Conservation (phyloP, 331 rosid species). For the Arachis monticola region DNA sequence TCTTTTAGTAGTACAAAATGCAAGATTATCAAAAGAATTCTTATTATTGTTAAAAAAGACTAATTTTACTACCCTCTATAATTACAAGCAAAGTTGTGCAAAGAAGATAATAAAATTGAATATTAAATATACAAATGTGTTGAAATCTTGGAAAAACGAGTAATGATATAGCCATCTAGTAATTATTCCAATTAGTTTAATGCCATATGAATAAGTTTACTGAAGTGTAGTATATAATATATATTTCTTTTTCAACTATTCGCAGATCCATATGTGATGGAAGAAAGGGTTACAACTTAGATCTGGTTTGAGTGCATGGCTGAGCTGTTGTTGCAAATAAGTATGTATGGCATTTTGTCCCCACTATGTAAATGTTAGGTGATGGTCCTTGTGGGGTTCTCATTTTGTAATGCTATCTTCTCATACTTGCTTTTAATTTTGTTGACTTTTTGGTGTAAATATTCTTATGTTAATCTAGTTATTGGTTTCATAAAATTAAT, state of each 20-base stretch:
- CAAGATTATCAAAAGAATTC: too few species aligned
- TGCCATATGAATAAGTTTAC: slow-evolving; percentile 47
- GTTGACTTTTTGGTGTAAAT: slow-evolving; percentile 37
- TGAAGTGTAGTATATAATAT: slow-evolving; percentile 19
- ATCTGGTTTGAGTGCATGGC: slow-evolving; percentile 42
- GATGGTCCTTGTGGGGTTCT: slow-evolving; percentile 48
- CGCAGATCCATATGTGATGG: slow-evolving; percentile 52
- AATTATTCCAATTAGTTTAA: neutral
- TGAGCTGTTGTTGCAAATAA: slow-evolving; percentile 54
- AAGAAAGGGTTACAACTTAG: slow-evolving; percentile 37
- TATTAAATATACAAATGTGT: too few species aligned
- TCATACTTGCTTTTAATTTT: slow-evolving; percentile 30
- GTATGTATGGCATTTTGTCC: slow-evolving; percentile 44
- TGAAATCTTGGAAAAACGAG: too few species aligned
- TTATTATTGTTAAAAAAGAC: too few species aligned
- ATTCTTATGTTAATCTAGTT: slow-evolving; percentile 37
- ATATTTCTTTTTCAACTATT: slow-evolving; percentile 31
- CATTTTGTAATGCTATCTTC: slow-evolving; percentile 45
- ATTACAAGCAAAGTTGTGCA: too few species aligned
- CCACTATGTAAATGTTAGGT: slow-evolving; percentile 44
- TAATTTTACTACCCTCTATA: too few species aligned
- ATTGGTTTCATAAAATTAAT: slow-evolving; percentile 13
- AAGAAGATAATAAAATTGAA: too few species aligned
- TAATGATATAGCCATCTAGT: too few species aligned
- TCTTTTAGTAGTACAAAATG: too few species aligned